Base-by-base conservation (phyloP, 2,329 filamentous ascomycete species). In the Cercospora brassicicola region DNA sequence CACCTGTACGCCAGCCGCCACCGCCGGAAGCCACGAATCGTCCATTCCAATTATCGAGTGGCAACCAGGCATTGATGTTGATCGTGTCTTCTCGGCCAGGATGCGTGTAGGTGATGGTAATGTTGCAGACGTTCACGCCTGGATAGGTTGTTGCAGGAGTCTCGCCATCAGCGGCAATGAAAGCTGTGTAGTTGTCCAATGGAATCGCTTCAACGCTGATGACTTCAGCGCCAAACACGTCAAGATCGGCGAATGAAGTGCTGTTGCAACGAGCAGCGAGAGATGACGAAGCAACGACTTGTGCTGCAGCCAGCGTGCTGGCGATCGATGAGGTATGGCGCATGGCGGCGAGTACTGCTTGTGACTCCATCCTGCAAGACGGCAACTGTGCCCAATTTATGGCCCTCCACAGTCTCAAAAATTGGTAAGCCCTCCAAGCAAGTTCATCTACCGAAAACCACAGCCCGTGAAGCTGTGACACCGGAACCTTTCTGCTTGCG, bases 21-120 rank as follows among this genome's bases (percentile, higher is more conserved):
- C 81, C 82, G 0, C 83, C 83, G 0, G 77, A 70, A 11, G 74
- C 79, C 59, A 77, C 73, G 31, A 84, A 77, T 0, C 79, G 77
- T 1, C 76, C 76, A 65, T 77, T 78, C 79, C 79, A 75, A 64
- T 69, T 59, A 0, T 65, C 36, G 1, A 77, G 68, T 0, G 80
- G 79, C 7, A 82, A 73, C 75, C 75, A 78, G 15, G 77, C 65
- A 30, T 73, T 70, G 4, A 77, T 73, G 26, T 78, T 72, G 62
- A 82, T 73, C 1, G 18, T 73, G 59, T 82, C 80, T 63, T 77
- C 69, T 48, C 73, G 70, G 1, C 78, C 79, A 4, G 76, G 75
- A 65, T 82, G 80, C 4, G 79, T 80, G 66, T 79, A 79, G 1
- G 76, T 78, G 45, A 81, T 67, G 4, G 76, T 81, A 59, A 81